Base-by-base conservation (phyloP, 2,329 filamentous ascomycete genomes). In the Fusarium phyllophilum region DNA sequence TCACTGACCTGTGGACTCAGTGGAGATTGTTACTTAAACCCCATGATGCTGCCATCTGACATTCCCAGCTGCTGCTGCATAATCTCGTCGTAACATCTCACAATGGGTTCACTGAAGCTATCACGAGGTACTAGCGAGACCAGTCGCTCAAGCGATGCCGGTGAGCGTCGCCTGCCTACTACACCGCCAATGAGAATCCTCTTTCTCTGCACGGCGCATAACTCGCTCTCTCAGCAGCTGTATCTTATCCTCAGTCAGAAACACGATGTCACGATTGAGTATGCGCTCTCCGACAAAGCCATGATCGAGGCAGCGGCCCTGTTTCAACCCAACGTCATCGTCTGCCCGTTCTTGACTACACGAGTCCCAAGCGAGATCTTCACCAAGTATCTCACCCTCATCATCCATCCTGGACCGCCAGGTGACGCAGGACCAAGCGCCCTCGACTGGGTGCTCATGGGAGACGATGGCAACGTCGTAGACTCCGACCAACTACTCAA, bases 151-250 rank as follows among this genome's bases (percentile, higher is more conserved):
- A 24, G 26, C 22, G 42, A 44, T 7, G 6, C 51, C 6, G 33
- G 20, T 20, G 26, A 52, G 38, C 34, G 24, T 36, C 26, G 39
- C 24, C 18, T 42, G 15, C 39, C 48, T 14, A 41, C 46, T 15
- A 70, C 41, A 7, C 44, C 66, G 6, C 39, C 55, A 29, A 73
- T 73, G 62, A 73, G 63, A 24, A 73, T 73, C 22, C 66, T 73
- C 49, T 73, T 73, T 54, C 41, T 73, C 18, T 73, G 71, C 33
- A 73, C 71, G 14, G 66, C 71, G 20, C 70, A 73, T 15, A 73
- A 73, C 54, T 73, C 71, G 20, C 61, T 73, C 6, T 73, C 71
- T 3, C 71, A 73, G 34, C 70, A 63, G 22, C 71, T 73, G 17
- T 73, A 61, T 26, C 54, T 73, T 20, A 64, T 41, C 15, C 54